These are phyloP conservation scores for Penicillium pulvis DNA, from an alignment of 495 filamentous ascomycete species.

Conservation along the genomic window DNA sequence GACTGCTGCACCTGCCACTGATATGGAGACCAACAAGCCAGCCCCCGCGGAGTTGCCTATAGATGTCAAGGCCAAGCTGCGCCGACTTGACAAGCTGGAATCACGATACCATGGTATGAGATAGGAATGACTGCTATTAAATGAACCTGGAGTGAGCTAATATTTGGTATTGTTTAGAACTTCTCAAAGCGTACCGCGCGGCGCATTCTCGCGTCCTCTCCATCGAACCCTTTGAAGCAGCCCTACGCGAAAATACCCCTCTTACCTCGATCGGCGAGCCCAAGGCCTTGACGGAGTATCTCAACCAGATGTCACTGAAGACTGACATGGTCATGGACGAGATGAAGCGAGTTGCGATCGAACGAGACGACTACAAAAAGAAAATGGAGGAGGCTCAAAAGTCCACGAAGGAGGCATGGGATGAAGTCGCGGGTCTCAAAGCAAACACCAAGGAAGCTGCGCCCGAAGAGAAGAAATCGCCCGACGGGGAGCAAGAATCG, in stretches of 20 bases:
- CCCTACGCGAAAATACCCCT: constrained; percentile 87
- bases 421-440: constrained; percentile 53
- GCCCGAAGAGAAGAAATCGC: constrained; percentile 28
- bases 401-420: constrained; percentile 56
- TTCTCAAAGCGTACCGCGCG: constrained; percentile 86
- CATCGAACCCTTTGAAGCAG: constrained; percentile 91
- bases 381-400: constrained; percentile 72
- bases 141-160: constrained; percentile 11
- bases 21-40: constrained; percentile 24
- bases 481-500: constrained; percentile 42
- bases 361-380: constrained; percentile 78
- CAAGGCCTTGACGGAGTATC: constrained; percentile 83
- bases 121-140: not conserved
- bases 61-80: constrained; percentile 66
- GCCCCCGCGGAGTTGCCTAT: constrained; percentile 64
- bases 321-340: constrained; percentile 91
- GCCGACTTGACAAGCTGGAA: constrained; percentile 85
- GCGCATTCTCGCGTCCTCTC: constrained; percentile 81
- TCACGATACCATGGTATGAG: constrained; percentile 75
- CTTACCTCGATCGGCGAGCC: constrained; percentile 86
- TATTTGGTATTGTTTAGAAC: constrained; percentile 54
- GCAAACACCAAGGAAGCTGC: constrained; percentile 27
- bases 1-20: constrained; percentile 11
- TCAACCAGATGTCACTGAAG: constrained; percentile 85
- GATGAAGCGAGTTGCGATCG: constrained; percentile 80